These are phyloP conservation scores for Globisporangium polare DNA, from an alignment of 352 stramenopile genomes.

Conservation along the genomic window DNA sequence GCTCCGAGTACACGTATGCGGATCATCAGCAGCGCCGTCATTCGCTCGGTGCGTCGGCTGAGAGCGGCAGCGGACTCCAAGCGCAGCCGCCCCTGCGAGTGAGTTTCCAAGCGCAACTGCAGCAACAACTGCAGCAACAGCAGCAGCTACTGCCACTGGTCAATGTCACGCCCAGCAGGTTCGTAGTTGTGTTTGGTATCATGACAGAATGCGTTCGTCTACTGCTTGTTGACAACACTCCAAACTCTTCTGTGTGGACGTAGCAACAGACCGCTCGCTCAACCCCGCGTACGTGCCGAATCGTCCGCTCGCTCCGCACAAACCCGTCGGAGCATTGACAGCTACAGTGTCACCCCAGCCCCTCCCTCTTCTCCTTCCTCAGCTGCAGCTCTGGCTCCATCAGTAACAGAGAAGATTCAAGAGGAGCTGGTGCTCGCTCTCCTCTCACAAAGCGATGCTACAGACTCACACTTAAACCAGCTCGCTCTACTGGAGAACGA, in stretches of 20 bases:
- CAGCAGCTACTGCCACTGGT: neutral
- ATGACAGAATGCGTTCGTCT: neutral
- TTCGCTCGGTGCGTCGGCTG: neutral
- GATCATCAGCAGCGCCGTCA: neutral
- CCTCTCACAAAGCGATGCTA: constrained; percentile 5
- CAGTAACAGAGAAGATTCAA: constrained; percentile 8
- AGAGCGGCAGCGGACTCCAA: neutral
- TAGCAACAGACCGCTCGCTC: neutral
- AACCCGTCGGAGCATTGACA: neutral
- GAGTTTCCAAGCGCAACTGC: neutral
- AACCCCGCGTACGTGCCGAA: neutral
- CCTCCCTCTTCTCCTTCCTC: neutral
- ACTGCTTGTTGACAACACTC: neutral
- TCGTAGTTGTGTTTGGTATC: neutral
- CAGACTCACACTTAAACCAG: neutral
- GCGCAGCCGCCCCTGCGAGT: neutral
- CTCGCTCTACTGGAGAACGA: constrained; percentile 23
- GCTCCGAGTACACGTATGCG: neutral
- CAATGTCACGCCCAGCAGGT: neutral
- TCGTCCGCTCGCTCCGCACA: neutral
- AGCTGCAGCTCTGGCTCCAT: neutral
- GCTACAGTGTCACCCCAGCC: neutral
- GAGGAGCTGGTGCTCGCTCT: constrained; percentile 31
- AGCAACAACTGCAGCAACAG: neutral
- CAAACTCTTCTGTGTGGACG: neutral